Percentiles rank a stretch among this genome's conserved stretches.
phyloP scores from a whole-genome alignment of 345 rosid genomes.

The Camelina sativa region DNA sequence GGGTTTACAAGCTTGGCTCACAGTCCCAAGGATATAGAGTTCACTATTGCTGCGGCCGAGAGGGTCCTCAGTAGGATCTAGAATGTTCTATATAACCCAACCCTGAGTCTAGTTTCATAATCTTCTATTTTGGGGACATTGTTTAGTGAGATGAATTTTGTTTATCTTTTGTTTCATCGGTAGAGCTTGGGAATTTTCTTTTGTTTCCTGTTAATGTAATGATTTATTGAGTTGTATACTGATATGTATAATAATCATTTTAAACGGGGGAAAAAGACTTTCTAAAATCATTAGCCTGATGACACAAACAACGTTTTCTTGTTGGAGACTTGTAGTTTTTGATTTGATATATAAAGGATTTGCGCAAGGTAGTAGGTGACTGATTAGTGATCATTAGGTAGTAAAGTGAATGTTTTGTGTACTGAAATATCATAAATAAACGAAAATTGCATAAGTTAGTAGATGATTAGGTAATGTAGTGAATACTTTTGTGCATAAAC shows the following conservation, averaged over 20 bases:
- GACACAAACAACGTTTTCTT: background rate
- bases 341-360: background rate
- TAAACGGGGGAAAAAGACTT: too few species aligned
- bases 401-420: too few species aligned
- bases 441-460: too few species aligned
- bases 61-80: conserved; percentile 70
- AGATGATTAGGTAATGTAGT: too few species aligned
- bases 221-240: background rate
- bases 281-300: background rate
- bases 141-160: conserved; percentile 30
- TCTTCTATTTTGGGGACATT: conserved; percentile 4
- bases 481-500: too few species aligned
- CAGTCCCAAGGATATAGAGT: conserved; percentile 67
- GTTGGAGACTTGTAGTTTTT: too few species aligned
- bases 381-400: too few species aligned
- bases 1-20: conserved; percentile 97
- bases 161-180: background rate
- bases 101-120: conserved; percentile 8
- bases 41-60: conserved; percentile 82
- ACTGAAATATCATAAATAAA: too few species aligned
- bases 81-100: conserved; percentile 19
- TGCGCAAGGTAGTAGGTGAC: background rate
- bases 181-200: conserved; percentile 2
- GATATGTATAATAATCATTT: too few species aligned
- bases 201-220: background rate